These are phyloP conservation scores for Plectosphaerella plurivora DNA, from an alignment of 2,329 filamentous ascomycete species.

Conservation along the genomic window DNA sequence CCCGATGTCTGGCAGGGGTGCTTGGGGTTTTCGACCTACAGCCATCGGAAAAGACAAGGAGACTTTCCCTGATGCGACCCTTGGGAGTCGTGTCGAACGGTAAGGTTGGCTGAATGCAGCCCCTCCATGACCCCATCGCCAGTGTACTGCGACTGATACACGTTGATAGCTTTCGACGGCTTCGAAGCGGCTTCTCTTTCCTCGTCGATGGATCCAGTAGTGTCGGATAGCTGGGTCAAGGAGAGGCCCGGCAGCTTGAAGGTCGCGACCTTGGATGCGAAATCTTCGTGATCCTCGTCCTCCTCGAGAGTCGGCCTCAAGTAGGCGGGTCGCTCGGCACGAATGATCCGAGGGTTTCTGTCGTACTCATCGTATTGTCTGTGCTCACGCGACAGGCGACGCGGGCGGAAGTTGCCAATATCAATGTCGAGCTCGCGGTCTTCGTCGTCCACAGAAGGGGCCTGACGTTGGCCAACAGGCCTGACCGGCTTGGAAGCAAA, in stretches of 20 bases:
- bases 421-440: too few species aligned
- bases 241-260: slow-evolving; percentile 4
- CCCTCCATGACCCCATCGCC: slow-evolving; percentile 31
- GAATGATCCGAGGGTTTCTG: too few species aligned
- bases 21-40: slow-evolving; percentile 18
- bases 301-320: too few species aligned
- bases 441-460: too few species aligned
- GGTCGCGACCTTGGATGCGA: slow-evolving; percentile 17
- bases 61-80: slow-evolving; percentile 15
- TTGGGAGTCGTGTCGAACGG: slow-evolving; percentile 24
- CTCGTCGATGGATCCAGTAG: slow-evolving; percentile 3
- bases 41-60: slow-evolving; percentile 35
- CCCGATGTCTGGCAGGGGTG: too few species aligned
- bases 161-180: slow-evolving; percentile 16
- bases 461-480: too few species aligned
- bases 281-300: slow-evolving; percentile 15
- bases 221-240: neutral
- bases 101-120: slow-evolving; percentile 28
- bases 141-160: slow-evolving; percentile 31
- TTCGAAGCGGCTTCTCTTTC: slow-evolving; percentile 20
- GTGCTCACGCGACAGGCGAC: too few species aligned
- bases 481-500: too few species aligned
- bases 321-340: too few species aligned
- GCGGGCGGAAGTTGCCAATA: too few species aligned
- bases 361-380: too few species aligned